Conservation (phyloP, 1,284 basidiomycete species). For the Salmacisia buchloeana region DNA sequence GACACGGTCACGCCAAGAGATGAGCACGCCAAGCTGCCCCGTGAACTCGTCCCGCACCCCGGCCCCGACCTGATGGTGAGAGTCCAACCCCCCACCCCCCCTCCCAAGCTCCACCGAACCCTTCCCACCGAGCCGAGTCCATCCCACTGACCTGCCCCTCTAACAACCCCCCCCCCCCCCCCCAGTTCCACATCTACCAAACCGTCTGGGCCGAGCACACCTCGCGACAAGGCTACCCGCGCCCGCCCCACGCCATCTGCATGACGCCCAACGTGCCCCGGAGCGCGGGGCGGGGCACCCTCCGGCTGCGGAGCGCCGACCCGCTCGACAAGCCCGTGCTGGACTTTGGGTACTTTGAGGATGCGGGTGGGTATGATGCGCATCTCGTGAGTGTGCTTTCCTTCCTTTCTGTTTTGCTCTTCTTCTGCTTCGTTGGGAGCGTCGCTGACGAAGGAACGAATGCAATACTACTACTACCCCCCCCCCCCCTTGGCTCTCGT, state of each 20-base stretch:
- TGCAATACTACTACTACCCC: too few relatives aligned
- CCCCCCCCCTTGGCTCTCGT: too few relatives aligned
- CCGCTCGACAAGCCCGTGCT: conserved; percentile 54
- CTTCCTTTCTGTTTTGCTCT: too few relatives aligned
- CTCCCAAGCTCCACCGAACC: conserved; percentile 20
- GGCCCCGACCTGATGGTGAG: conserved; percentile 50
- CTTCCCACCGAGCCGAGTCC: too few relatives aligned
- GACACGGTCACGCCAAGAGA: too few relatives aligned
- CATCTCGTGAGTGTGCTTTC: conserved; percentile 32
- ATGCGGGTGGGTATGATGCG: conserved; percentile 55
- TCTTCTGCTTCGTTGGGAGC: too few relatives aligned
- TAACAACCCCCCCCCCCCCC: too few relatives aligned
- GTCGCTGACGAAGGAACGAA: too few relatives aligned
- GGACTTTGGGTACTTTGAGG: conserved; percentile 57
- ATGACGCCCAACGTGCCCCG: conserved; percentile 53
- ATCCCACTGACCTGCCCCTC: background rate
- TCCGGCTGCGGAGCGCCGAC: conserved; percentile 52
- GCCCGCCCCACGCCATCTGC: conserved; percentile 50
- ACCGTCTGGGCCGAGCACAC: conserved; percentile 48
- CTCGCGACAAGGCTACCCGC: conserved; percentile 46
- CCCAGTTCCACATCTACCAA: conserved; percentile 26
- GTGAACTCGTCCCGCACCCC: conserved; percentile 22
- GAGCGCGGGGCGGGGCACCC: conserved; percentile 50
- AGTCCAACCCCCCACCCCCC: conserved; percentile 34
- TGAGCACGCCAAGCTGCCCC: conserved; percentile 22